Base-by-base conservation (phyloP, 164 flowering plant species). In the Magnolia officinalis region DNA sequence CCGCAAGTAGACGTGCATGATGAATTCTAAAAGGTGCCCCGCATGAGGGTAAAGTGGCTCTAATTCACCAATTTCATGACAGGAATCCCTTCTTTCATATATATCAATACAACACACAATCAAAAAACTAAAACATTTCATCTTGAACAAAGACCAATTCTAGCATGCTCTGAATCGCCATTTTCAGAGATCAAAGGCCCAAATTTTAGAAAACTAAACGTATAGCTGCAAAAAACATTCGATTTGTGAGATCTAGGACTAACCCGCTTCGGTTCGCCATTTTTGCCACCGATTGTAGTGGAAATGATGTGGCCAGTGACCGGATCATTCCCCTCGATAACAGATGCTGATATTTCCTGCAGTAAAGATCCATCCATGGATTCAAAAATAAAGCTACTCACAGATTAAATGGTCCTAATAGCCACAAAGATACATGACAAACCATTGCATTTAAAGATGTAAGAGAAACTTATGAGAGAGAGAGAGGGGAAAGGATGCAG, bases 231-330 rank as follows among this genome's bases (percentile, higher is more conserved):
- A 73, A 67, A 55, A 70, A 19, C 23, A 64, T 14, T 31, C 37
- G 18, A 72, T 21, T 19, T 19, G 16, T 20, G 74, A 64, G 63
- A 45, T 68, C 20, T 4, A 71, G 74, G 24, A 50, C 86, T 64
- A 6, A 92, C 98, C 90, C 75, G 86, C 83, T 94, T 94, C 19
- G 93, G 89, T 84, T 92, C 93, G 29, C 96, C 97, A 88, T 94
- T 92, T 84, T 90, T 92, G 75, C 98, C 98, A 19, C 97, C 98
- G 81, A 92, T 89, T 0, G 98, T 94, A 49, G 97, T 94, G 29
- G 98, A 91, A 75, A 94, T 94, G 45, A 94, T 90, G 82, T 94
- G 98, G 61, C 98, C 98, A 63, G 95, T 88, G 29, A 89, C 93
- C 18, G 87, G 87, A 82, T 89, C 96, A 82, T 88, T 91, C 69